These are phyloP conservation scores for Sungouiella thailandica DNA, from an alignment of 805 yeast genomes.

Conservation along the genomic window DNA sequence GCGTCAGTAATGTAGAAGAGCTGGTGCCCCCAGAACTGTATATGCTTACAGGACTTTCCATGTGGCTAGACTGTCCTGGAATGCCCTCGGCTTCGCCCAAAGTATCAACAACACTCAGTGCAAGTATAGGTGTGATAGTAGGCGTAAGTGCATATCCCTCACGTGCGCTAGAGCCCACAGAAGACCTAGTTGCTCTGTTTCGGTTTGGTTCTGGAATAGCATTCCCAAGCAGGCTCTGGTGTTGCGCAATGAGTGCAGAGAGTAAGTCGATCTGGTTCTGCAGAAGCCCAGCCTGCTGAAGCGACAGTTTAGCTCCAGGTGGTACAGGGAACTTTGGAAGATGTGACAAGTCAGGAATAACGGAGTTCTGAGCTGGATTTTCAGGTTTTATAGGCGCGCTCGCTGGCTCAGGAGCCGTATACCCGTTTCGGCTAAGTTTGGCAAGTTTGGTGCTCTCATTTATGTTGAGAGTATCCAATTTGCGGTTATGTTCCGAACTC, in stretches of 20 bases:
- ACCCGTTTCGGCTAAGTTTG: constrained; percentile 9
- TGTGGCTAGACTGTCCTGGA: not conserved
- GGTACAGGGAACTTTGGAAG: constrained; percentile 67
- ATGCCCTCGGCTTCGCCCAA: not conserved
- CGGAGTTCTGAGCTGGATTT: not conserved
- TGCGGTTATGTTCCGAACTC: no score
- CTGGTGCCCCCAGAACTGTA: constrained; percentile 11
- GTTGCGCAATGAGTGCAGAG: constrained; percentile 69
- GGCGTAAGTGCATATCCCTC: not conserved
- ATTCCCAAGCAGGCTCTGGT: constrained; percentile 33
- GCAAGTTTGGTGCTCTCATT: constrained; percentile 10
- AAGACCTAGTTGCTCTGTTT: no score
- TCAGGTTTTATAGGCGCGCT: no score
- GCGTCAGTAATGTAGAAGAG: constrained; percentile 5
- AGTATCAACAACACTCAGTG: not conserved
- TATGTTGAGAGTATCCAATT: no score
- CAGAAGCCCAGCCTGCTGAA: constrained; percentile 61
- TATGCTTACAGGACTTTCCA: constrained; percentile 8
- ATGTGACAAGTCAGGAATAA: constrained; percentile 20
- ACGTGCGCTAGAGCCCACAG: no score
- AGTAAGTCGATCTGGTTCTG: constrained; percentile 69
- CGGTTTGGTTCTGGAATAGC: not conserved
- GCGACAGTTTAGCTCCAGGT: constrained; percentile 61
- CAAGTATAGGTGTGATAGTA: not conserved
- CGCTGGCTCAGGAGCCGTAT: no score